A percentile compares a stretch with the other conserved stretches of the same genome.
phyloP scores from a whole-genome alignment of 495 filamentous ascomycete species.

The Aspergillus ostianus region DNA sequence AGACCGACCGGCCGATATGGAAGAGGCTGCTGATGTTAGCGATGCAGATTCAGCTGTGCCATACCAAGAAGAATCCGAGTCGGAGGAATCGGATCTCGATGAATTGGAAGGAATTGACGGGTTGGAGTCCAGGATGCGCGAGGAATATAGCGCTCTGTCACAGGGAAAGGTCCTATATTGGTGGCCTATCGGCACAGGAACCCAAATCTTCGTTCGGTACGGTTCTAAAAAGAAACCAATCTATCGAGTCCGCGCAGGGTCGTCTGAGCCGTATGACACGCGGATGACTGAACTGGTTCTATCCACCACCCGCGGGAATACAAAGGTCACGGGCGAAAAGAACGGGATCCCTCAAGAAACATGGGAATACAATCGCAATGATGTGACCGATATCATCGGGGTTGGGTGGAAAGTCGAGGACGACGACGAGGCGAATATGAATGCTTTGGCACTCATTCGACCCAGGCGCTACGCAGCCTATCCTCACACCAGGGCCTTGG shows the following conservation, averaged over 20 bases:
- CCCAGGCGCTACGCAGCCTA: slow-evolving; percentile 15
- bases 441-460: slow-evolving; percentile 13
- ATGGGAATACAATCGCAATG: slow-evolving; percentile 19
- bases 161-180: slow-evolving; percentile 55
- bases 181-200: slow-evolving; percentile 24
- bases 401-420: slow-evolving; percentile 27
- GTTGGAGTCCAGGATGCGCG: slow-evolving; percentile 3
- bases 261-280: slow-evolving; percentile 17
- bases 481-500: slow-evolving; percentile 21
- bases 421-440: slow-evolving; percentile 17
- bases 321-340: slow-evolving; percentile 9
- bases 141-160: slow-evolving; percentile 2
- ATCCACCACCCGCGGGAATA: slow-evolving; percentile 14
- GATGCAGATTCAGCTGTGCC: slow-evolving; percentile 4
- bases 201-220: slow-evolving; percentile 23
- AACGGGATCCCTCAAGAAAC: slow-evolving; percentile 13
- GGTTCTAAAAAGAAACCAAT: slow-evolving; percentile 13
- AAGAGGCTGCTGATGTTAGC: slow-evolving; percentile 2
- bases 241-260: slow-evolving; percentile 23
- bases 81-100: slow-evolving; percentile 4
- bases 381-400: slow-evolving; percentile 21
- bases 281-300: slow-evolving; percentile 12
- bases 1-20: slow-evolving; percentile 4
- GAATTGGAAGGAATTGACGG: slow-evolving; percentile 1
- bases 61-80: not conserved